phyloP scores from a whole-genome alignment of 805 yeast species.

The Danielia reshetovae region DNA sequence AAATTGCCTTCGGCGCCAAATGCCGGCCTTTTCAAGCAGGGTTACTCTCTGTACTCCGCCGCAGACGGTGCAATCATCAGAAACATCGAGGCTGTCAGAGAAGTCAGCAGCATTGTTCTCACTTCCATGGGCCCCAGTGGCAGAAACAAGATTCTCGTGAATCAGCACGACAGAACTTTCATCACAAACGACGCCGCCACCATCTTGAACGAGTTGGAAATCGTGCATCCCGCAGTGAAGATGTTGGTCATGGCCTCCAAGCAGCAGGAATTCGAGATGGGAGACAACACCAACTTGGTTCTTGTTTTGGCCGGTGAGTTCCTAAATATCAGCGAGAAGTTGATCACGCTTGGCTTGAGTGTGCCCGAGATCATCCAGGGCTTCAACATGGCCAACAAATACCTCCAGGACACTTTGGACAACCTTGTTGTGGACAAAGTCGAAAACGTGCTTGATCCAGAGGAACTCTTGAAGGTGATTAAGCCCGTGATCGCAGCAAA shows the following conservation, averaged over 20 bases:
- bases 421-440: constrained; percentile 58
- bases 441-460: constrained; percentile 50
- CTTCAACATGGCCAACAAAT: constrained; percentile 79
- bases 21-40: constrained; percentile 91
- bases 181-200: constrained; percentile 98
- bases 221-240: constrained; percentile 96
- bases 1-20: constrained; percentile 91
- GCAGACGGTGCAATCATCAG: constrained; percentile 94
- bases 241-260: constrained; percentile 93
- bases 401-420: constrained; percentile 66
- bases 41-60: constrained; percentile 79
- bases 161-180: constrained; percentile 78
- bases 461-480: constrained; percentile 65
- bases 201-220: constrained; percentile 86
- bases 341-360: constrained; percentile 78
- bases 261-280: constrained; percentile 97
- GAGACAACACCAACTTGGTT: constrained; percentile 92
- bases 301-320: constrained; percentile 91
- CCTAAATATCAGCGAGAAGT: constrained; percentile 78
- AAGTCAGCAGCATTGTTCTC: constrained; percentile 84
- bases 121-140: constrained; percentile 98
- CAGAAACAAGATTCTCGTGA: constrained; percentile 91
- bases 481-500: constrained; percentile 89
- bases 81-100: constrained; percentile 92
- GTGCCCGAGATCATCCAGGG: constrained; percentile 94